Evolutionary conservation across 2,329 filamentous ascomycete genomes (phyloP), one percentile per base, ranked within the genome.

Genomic region (Fusarium dimerum): DNA sequence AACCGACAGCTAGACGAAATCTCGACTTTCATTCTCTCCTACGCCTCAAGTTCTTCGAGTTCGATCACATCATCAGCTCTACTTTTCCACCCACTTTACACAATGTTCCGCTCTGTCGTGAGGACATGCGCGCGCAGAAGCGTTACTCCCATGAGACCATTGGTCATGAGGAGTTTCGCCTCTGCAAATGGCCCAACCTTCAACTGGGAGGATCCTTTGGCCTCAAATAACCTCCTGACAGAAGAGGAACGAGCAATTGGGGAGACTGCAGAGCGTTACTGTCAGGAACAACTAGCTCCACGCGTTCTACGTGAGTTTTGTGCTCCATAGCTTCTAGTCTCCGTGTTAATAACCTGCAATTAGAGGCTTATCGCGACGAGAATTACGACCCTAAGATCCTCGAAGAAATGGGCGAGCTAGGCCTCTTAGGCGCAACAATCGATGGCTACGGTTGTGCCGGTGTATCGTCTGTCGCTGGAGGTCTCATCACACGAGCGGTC

Each of bases 241-340:
- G 90, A 96, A 60, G 94, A 99, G 54, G 94, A 99, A 73, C 70
- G 90, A 59, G 91, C 92, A 13, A 93, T 99, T 61, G 81, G 88
- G 40, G 91, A 97, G 65, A 96, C 91, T 6, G 93, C 93, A 34
- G 89, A 96, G 73, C 83, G 90, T 55, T 99, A 97, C 68, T 97
- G 92, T 70, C 93, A 97, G 72, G 92, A 97, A 70, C 84, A 84
- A 54, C 79, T 99, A 76, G 77, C 89, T 40, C 94, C 94, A 46
- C 81, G 93, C 59, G 88, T 99, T 46, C 79, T 97, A 54, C 87
- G 92, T 96, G 79, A 61, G 54, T 54, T 41, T 26, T 44, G 40
- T 59, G 16, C 7, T 16, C 15, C n/a, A n/a, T 18, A 13, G 39
- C 38, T 54, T 29, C 17, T 40, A 26, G 48, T 48, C 13, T 44